Conservation (phyloP, 2,329 filamentous ascomycete genomes). For the Fusarium bactridioides region DNA sequence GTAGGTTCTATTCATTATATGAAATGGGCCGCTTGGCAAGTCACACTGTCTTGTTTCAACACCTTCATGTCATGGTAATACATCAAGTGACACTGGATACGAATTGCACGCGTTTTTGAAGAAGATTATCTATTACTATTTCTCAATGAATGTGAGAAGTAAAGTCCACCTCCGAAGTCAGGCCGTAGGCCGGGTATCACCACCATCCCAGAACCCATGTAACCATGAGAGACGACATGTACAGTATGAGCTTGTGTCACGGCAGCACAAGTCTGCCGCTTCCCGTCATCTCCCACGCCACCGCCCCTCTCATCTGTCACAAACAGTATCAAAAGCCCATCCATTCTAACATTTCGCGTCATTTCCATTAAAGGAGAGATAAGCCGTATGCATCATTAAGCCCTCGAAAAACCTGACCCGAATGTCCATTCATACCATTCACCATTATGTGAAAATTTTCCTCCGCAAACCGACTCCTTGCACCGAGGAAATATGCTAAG, state of each 20-base stretch:
- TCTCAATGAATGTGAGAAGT: constrained; percentile 44
- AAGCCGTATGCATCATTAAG: constrained; percentile 48
- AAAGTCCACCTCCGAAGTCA: constrained; percentile 36
- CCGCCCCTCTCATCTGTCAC: constrained; percentile 13
- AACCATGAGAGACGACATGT: constrained; percentile 10
- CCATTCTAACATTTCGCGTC: constrained; percentile 40
- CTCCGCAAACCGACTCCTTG: constrained; percentile 29
- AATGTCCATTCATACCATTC: constrained; percentile 42
- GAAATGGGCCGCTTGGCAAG: not conserved
- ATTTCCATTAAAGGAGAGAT: constrained; percentile 48
- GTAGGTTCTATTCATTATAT: not conserved
- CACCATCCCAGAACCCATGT: constrained; percentile 33
- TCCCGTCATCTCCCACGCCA: constrained; percentile 21
- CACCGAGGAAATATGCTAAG: constrained; percentile 38
- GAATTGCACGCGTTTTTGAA: not conserved
- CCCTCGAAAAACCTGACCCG: constrained; percentile 43
- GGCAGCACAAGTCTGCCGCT: constrained; percentile 13
- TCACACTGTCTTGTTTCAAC: not conserved
- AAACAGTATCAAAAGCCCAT: constrained; percentile 33
- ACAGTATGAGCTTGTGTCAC: not conserved
- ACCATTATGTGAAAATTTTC: constrained; percentile 42
- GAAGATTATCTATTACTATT: constrained; percentile 45
- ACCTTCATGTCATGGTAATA: not conserved
- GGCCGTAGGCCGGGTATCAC: constrained; percentile 39
- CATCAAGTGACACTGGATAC: not conserved